Evolutionary conservation across 192 early-diverging fungal species (phyloP).

Genomic region (Spizellomyces sp.): DNA sequence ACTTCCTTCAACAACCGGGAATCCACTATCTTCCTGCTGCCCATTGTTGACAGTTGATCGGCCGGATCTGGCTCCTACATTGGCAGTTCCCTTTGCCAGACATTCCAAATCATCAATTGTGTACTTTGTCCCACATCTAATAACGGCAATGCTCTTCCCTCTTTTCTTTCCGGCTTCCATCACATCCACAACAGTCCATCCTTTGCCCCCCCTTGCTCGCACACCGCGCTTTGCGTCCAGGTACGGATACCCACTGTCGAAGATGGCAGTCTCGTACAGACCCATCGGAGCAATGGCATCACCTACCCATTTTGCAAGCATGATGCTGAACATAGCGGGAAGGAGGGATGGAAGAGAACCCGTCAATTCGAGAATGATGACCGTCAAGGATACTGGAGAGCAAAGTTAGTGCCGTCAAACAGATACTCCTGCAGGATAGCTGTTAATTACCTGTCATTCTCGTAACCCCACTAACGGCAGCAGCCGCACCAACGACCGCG

Average conservation of each 20-base stretch:
- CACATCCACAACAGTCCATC: conserved; percentile 1
- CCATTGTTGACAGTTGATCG: neutral
- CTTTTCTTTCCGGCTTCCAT: neutral
- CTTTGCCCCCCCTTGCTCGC: neutral
- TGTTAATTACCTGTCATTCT: conserved; percentile 28
- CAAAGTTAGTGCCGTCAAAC: neutral
- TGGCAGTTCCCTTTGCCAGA: neutral
- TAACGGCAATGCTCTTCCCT: neutral
- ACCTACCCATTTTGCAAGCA: conserved; percentile 68
- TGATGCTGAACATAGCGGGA: conserved; percentile 50
- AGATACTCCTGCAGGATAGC: neutral
- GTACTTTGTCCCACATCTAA: neutral
- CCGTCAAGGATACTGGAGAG: conserved; percentile 68
- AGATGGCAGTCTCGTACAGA: conserved; percentile 67
- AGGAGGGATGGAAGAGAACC: conserved; percentile 86
- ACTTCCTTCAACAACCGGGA: conserved; percentile 65
- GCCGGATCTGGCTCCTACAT: neutral
- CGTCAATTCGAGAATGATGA: conserved; percentile 98
- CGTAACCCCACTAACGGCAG: conserved; percentile 32
- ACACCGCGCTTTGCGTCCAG: conserved; percentile 38
- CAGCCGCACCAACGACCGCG: conserved; percentile 61
- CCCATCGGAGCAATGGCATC: conserved; percentile 67
- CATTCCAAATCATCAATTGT: neutral
- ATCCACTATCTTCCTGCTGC: conserved; percentile 62
- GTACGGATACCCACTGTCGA: conserved; percentile 52